phyloP scores from a whole-genome alignment of 1,284 basidiomycete species.

The Lentinula novae-zelandiae region DNA sequence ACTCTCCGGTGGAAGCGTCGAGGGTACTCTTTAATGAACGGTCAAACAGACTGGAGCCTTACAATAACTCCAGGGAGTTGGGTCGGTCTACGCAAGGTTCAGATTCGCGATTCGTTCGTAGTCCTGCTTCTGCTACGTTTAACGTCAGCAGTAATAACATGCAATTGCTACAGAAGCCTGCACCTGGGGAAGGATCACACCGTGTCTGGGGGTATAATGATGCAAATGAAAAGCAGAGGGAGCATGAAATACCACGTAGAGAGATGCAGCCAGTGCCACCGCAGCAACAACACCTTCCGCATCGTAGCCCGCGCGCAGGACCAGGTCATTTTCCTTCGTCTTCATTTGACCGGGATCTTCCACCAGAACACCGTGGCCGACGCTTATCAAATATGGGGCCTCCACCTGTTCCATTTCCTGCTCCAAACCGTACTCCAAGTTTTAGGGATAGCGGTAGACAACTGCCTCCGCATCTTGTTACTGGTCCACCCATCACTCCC shows the following conservation, averaged over 20 bases:
- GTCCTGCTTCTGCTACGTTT: slow-evolving; percentile 36
- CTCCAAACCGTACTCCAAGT: slow-evolving; percentile 20
- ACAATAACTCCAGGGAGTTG: slow-evolving; percentile 42
- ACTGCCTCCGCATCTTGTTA: slow-evolving; percentile 43
- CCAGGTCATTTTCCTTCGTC: slow-evolving; percentile 12
- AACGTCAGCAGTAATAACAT: slow-evolving; percentile 32
- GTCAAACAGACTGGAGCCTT: slow-evolving; percentile 81
- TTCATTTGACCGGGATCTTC: background rate
- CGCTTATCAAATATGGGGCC: slow-evolving; percentile 42
- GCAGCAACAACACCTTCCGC: slow-evolving; percentile 24
- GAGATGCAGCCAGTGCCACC: background rate
- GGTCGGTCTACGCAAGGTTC: slow-evolving; percentile 41
- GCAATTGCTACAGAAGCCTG: slow-evolving; percentile 48
- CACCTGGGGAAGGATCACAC: slow-evolving; percentile 24
- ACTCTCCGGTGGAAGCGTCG: slow-evolving; percentile 50
- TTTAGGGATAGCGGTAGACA: slow-evolving; percentile 36
- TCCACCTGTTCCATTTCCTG: slow-evolving; percentile 42
- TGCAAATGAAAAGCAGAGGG: slow-evolving; percentile 15
- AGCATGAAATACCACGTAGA: slow-evolving; percentile 2
- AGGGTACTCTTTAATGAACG: slow-evolving; percentile 88
- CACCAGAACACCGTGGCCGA: slow-evolving; percentile 28
- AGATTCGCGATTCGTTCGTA: slow-evolving; percentile 43
- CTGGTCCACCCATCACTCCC: slow-evolving; percentile 24
- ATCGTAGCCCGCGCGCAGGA: slow-evolving; percentile 28
- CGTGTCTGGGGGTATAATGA: slow-evolving; percentile 31